Evolutionary conservation across 139 green algal genomes (phyloP).

Genomic region (Tetradesmus obliquus): DNA sequence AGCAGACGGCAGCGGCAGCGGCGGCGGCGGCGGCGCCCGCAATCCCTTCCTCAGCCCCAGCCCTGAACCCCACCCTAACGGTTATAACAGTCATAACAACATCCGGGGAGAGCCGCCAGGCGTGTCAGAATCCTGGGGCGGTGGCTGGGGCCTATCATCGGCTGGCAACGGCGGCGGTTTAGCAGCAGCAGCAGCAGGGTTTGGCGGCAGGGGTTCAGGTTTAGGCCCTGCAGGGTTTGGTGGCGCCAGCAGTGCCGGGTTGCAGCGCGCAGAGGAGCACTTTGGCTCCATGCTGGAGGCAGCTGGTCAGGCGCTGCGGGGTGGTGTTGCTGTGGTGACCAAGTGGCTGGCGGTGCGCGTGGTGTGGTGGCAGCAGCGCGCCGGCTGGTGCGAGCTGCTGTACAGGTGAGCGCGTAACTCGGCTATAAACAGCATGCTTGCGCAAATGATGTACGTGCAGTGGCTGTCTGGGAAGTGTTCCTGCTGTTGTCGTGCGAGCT

Average conservation of each 20-base stretch:
- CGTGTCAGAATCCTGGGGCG: constrained; percentile 19
- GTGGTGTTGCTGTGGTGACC: constrained; percentile 18
- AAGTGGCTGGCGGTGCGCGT: constrained; percentile 45
- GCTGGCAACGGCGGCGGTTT: not conserved
- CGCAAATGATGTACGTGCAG: not conserved
- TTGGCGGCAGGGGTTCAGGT: not conserved
- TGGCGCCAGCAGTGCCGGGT: not conserved
- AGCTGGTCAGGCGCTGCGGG: constrained; percentile 15
- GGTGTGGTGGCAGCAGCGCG: constrained; percentile 48
- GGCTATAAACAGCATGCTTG: not conserved
- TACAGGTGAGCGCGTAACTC: constrained; percentile 29
- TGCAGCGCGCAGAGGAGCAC: not conserved
- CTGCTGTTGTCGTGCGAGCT: not conserved
- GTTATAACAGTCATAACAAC: not conserved
- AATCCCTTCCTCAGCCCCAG: not conserved
- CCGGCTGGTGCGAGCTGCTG: constrained; percentile 47
- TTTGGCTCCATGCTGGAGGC: constrained; percentile 38
- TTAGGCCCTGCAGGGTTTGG: constrained; percentile 3
- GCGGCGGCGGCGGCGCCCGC: constrained; percentile 5
- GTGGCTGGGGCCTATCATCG: constrained; percentile 23
- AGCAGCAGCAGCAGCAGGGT: constrained; percentile 1
- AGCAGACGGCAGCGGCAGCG: not conserved
- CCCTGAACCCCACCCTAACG: not conserved
- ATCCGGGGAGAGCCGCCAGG: not conserved
- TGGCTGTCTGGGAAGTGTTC: not conserved